A percentile compares a stretch with the other conserved stretches of the same genome.
phyloP scores from a whole-genome alignment of 371 early-diverging fungal genomes.

The Syncephalis fuscata region DNA sequence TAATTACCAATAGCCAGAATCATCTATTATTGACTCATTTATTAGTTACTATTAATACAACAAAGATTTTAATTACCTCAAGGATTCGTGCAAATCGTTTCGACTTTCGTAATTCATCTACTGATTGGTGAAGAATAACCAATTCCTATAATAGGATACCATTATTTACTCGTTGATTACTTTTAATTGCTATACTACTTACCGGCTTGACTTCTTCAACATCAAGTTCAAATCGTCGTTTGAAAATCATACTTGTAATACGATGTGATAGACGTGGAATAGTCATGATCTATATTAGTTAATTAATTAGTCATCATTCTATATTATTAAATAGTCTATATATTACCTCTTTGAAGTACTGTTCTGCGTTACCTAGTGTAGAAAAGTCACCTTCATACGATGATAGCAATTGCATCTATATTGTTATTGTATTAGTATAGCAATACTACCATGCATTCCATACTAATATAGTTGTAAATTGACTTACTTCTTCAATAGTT shows the following conservation, averaged over 20 bases:
- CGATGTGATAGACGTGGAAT: slow-evolving; percentile 53
- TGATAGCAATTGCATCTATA: slow-evolving; percentile 9
- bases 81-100: slow-evolving; percentile 3
- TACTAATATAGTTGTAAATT: too few relatives aligned
- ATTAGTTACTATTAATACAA: slow-evolving; percentile 1
- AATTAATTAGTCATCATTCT: slow-evolving; percentile 8
- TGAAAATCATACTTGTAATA: slow-evolving; percentile 54
- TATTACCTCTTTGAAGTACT: slow-evolving; percentile 8
- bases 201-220: slow-evolving; percentile 43
- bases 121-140: slow-evolving; percentile 2
- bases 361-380: slow-evolving; percentile 10
- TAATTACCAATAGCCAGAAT: slow-evolving; percentile 68
- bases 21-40: slow-evolving; percentile 13
- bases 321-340: background rate
- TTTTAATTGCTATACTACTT: slow-evolving; percentile 10
- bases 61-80: slow-evolving; percentile 9
- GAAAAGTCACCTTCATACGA: slow-evolving; percentile 3
- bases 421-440: background rate
- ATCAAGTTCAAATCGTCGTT: slow-evolving; percentile 49
- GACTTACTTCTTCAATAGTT: slow-evolving; percentile 32
- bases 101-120: slow-evolving; percentile 7
- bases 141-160: slow-evolving; percentile 6
- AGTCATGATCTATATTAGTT: slow-evolving; percentile 29
- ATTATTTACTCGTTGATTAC: too few relatives aligned
- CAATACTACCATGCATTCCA: background rate